Evolutionary conservation across 441 rosid genomes (phyloP), one percentile per base, ranked within the genome.

Genomic region (Gossypium gossypioides): DNA sequence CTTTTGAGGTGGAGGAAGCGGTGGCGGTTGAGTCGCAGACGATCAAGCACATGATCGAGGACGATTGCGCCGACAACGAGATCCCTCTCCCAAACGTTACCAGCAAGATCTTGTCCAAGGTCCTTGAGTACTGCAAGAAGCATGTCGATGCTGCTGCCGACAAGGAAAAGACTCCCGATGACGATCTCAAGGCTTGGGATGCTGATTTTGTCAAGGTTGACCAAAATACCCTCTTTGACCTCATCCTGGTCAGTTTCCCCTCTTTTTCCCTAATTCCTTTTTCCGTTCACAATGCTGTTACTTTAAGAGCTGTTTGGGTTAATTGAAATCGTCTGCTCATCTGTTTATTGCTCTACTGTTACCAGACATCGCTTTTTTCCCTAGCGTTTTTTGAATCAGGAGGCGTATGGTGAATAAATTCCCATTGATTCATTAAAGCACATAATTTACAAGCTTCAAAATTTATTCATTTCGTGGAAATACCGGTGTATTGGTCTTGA

Each of bases 201-300:
- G 24, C 76, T 0, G 83, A 84, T 8, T 86, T 82, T 52, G 74
- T 81, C 55, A 73, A 78, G 22, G 86, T 84, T 10, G 89, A 84
- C 6, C 85, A 81, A 77, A 70, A 67, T 25, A 81, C 85, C 29
- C 89, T 87, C 59, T 82, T 85, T 29, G 89, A 87, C 40, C 86
- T 86, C 61, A 81, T 82, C 72, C 8, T 82, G 84, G 89, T 85
- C 22, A 5, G 69, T 71, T 21, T 46, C 2, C 67, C 67, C 67
- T 10, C 46, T 50, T 18, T 57, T 57, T 6, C 19, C 19, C 55
- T n/a, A 4, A 0, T 13, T 37, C 44, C 3, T 44, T 15, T 15
- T 15, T 32, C 24, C 10, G 10, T 21, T 55, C 59, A 19, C 59
- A 55, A 55, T 57, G 62, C 8, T 57, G 18, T 12, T 24, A 24